Evolutionary conservation across 2,329 filamentous ascomycete genomes (phyloP).

Genomic region (Didymella lethalis): DNA sequence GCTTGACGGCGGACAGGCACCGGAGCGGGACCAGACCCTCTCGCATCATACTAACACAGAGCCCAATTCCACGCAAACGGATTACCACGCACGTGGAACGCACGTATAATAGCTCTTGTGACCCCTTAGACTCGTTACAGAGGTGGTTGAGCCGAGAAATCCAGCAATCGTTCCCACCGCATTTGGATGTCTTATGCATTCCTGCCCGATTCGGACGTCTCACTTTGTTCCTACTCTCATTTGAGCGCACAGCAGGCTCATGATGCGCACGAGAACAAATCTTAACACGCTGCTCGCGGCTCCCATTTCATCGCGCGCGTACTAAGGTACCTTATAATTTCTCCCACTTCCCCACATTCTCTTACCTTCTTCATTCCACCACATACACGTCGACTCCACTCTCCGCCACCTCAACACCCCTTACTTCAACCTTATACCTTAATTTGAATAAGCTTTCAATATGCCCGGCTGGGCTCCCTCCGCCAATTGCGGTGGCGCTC

Average conservation of each 20-base stretch:
- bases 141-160: slow-evolving; percentile 5
- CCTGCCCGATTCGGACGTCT: slow-evolving; percentile 12
- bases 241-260: slow-evolving; percentile 4
- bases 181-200: slow-evolving; percentile 14
- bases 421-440: slow-evolving; percentile 20
- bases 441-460: slow-evolving; percentile 18
- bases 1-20: neutral
- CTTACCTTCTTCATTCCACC: slow-evolving; percentile 10
- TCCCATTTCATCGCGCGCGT: slow-evolving; percentile 1
- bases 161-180: slow-evolving; percentile 9
- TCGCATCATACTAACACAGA: slow-evolving; percentile 8
- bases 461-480: slow-evolving; percentile 41
- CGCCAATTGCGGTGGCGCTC: slow-evolving; percentile 48
- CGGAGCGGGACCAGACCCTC: neutral
- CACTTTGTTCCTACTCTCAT: slow-evolving; percentile 12
- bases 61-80: slow-evolving; percentile 14
- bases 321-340: slow-evolving; percentile 11
- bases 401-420: slow-evolving; percentile 6
- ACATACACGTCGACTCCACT: slow-evolving; percentile 5
- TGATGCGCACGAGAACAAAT: slow-evolving; percentile 6
- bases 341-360: slow-evolving; percentile 3
- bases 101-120: slow-evolving; percentile 7
- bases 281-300: slow-evolving; percentile 4
- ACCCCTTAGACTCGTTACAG: neutral
- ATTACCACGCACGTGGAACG: slow-evolving; percentile 7